Conservation (phyloP, 805 yeast genomes). For the Yamadazyma sp. region DNA sequence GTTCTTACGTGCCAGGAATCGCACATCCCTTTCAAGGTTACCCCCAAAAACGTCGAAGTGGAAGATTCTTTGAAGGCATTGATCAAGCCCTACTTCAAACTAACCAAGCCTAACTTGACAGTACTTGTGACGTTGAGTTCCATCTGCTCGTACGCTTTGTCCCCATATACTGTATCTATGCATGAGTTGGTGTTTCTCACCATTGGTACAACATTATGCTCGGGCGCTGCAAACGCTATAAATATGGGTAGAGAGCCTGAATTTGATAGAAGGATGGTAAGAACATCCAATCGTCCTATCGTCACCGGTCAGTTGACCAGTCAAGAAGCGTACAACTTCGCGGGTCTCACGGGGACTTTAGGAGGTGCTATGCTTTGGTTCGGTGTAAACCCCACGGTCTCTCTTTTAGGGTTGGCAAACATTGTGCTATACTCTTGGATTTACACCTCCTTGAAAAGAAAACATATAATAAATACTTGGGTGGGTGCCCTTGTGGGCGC, state of each 20-base stretch:
- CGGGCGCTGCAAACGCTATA: constrained; percentile 94
- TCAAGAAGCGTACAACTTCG: constrained; percentile 75
- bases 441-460: constrained; percentile 87
- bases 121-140: constrained; percentile 86
- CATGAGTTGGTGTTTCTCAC: constrained; percentile 71
- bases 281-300: constrained; percentile 88
- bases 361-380: constrained; percentile 68
- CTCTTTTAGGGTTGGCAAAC: constrained; percentile 75
- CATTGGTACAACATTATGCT: constrained; percentile 80
- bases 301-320: constrained; percentile 80
- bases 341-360: constrained; percentile 65
- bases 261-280: constrained; percentile 80
- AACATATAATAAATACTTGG: constrained; percentile 90
- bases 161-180: constrained; percentile 79
- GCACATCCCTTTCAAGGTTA: constrained; percentile 59
- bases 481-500: constrained; percentile 99
- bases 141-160: constrained; percentile 89
- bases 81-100: constrained; percentile 66
- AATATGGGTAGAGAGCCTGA: constrained; percentile 96
- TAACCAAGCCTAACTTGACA: constrained; percentile 90
- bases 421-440: constrained; percentile 84
- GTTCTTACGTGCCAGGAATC: constrained; percentile 48
- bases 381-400: constrained; percentile 88
- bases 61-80: constrained; percentile 32
- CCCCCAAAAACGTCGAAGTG: constrained; percentile 29